Base-by-base conservation (phyloP, 2,329 filamentous ascomycete species). In the Cladophialophora exuberans region DNA sequence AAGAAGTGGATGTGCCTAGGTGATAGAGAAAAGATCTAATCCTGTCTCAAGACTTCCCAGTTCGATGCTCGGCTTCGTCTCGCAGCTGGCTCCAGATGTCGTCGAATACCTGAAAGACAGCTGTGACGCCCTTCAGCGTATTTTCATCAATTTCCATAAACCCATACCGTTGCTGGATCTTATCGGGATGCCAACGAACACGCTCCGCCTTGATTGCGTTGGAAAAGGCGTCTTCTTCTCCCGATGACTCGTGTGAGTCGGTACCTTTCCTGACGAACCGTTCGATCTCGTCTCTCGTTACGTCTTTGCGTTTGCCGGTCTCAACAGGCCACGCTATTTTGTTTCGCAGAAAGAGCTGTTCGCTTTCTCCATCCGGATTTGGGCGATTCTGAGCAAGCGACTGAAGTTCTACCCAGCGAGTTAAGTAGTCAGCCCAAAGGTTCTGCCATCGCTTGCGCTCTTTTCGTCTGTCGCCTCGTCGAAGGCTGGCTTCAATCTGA, bases 141-240 rank as follows among this genome's bases (percentile, higher is more conserved):
- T 80, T 80, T 20, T 84, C 79, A 43, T 92, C 87, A 44, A 96
- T 83, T 42, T 91, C 86, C 46, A 96, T 83, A 11, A 79, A 77
- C 2, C 90, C 89, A 57, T 96, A 86, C 49, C 85, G 83, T 74
- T 97, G 94, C 76, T 97, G 90, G 52, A 97, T 88, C 78, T 97
- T 99, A 74, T 99, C 94, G 3, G 94, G 94, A 76, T 99, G 94
- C 94, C 94, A 99, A 13, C 91, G 81, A 15, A 97, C 86, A 47
- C 94, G 84, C 76, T 99, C 94, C 4, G 84, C 76, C 72, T 96
- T 96, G 48, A 97, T 77, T 4, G 81, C 69, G 39, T 79, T 75
- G 11, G 73, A 50, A 17, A 82, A 52, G 54, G 76, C 73, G 4
- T 63, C 53, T 20, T 59, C 62, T 39, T 67, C 57, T 11, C 54